Conservation (phyloP, 2,329 filamentous ascomycete genomes). For the Gnomoniopsis sp. region DNA sequence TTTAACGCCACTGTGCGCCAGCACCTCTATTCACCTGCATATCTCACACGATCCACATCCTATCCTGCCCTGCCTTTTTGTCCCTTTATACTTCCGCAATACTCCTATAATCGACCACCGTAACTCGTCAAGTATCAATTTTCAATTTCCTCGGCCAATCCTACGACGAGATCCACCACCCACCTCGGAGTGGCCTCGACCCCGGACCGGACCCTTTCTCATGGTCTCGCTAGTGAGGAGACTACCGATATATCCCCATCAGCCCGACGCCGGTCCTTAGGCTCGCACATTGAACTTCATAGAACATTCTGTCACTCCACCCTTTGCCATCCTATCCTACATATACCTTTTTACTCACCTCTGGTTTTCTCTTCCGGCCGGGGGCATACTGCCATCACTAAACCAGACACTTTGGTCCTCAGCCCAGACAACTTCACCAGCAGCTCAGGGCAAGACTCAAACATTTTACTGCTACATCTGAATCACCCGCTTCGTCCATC, state of each 20-base stretch:
- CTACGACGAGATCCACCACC: neutral
- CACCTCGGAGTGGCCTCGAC: constrained; percentile 3
- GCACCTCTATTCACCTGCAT: constrained; percentile 11
- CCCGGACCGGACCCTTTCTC: constrained; percentile 18
- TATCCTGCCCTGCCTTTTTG: constrained; percentile 5
- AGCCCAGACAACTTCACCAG: neutral
- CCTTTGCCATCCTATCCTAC: constrained; percentile 4
- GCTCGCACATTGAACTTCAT: constrained; percentile 14
- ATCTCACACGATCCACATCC: constrained; percentile 8
- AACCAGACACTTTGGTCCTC: neutral
- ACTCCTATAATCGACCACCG: neutral
- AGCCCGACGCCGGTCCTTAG: constrained; percentile 25
- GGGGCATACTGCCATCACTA: no score
- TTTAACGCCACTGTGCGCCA: constrained; percentile 14
- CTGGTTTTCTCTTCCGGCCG: no score
- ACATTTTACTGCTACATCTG: neutral
- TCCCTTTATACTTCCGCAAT: neutral
- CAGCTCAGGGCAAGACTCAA: neutral
- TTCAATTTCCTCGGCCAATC: neutral
- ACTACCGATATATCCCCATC: constrained; percentile 17
- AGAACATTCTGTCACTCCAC: constrained; percentile 4
- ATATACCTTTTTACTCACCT: no score
- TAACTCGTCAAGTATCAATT: neutral
- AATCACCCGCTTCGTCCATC: neutral
- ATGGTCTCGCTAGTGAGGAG: constrained; percentile 42